Conservation (phyloP, 1,284 basidiomycete genomes). For the Rhizopogon hawkerae region DNA sequence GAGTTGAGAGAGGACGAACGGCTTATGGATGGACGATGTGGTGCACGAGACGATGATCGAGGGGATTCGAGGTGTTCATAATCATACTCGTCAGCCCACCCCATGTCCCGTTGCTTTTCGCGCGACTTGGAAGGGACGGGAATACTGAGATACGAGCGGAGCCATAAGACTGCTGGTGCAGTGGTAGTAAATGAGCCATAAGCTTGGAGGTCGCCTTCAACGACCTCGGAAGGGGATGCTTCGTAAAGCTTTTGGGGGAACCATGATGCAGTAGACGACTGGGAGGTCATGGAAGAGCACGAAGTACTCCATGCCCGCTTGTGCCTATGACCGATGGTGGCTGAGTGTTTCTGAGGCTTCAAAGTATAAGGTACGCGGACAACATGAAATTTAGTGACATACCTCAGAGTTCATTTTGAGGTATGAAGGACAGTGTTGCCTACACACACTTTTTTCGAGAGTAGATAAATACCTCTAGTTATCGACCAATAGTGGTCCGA, state of each 20-base stretch:
- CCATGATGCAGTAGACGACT: slow-evolving; percentile 25
- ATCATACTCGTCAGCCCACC: slow-evolving; percentile 10
- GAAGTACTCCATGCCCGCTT: slow-evolving; percentile 19
- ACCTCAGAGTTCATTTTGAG: neutral
- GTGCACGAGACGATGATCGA: slow-evolving; percentile 18
- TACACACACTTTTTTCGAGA: neutral
- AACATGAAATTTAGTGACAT: too few relatives aligned
- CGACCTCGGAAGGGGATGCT: slow-evolving; percentile 22
- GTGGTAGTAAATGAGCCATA: slow-evolving; percentile 43
- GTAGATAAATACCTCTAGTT: neutral
- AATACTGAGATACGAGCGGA: slow-evolving; percentile 18
- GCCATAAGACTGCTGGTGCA: slow-evolving; percentile 20
- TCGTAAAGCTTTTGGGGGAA: slow-evolving; percentile 21
- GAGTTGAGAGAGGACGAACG: slow-evolving; percentile 27
- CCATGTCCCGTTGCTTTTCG: slow-evolving; percentile 5
- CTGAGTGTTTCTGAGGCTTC: neutral
- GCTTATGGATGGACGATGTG: slow-evolving; percentile 29
- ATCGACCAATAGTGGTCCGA: neutral
- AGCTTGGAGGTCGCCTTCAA: slow-evolving; percentile 27
- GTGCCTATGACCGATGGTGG: slow-evolving; percentile 1
- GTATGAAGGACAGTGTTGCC: neutral
- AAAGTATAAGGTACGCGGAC: neutral
- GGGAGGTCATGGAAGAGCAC: slow-evolving; percentile 20
- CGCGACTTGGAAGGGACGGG: slow-evolving; percentile 7
- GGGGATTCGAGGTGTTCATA: slow-evolving; percentile 27